A percentile compares a stretch with the other conserved stretches of the same genome.
Conservation (phyloP, 805 yeast genomes). For the Spencermartinsiella europaea region DNA sequence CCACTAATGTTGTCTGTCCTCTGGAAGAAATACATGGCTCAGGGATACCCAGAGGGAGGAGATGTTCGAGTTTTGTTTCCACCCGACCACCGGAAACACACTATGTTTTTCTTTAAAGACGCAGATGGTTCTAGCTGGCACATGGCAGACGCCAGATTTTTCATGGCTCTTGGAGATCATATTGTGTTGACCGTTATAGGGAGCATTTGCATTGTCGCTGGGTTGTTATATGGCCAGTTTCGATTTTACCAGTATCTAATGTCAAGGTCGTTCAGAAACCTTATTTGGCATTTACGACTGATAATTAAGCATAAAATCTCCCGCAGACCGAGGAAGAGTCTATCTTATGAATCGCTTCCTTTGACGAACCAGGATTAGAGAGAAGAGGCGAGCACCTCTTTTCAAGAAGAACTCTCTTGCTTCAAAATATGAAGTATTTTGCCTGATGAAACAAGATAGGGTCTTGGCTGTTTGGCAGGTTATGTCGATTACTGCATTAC, state of each 20-base stretch:
- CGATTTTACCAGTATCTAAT: conserved; percentile 13
- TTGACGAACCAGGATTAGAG: neutral
- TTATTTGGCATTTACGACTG: neutral
- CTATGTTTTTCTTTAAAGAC: conserved; percentile 50
- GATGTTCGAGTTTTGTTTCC: conserved; percentile 72
- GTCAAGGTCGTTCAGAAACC: conserved; percentile 4
- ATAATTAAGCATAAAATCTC: too few relatives aligned
- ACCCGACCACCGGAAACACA: conserved; percentile 53
- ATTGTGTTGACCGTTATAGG: conserved; percentile 63
- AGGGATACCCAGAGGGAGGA: conserved; percentile 59
- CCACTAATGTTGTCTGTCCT: conserved; percentile 81
- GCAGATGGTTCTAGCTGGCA: conserved; percentile 92
- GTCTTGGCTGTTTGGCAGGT: too few relatives aligned
- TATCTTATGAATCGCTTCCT: neutral
- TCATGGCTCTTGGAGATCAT: conserved; percentile 72
- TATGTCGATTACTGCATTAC: too few relatives aligned
- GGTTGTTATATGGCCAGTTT: conserved; percentile 14
- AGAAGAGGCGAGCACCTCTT: too few relatives aligned
- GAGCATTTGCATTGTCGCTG: conserved; percentile 40
- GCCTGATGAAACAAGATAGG: too few relatives aligned
- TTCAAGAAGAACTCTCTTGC: too few relatives aligned
- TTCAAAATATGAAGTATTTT: too few relatives aligned
- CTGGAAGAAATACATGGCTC: conserved; percentile 82
- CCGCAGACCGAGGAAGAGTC: neutral
- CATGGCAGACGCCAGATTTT: conserved; percentile 74